phyloP scores from a whole-genome alignment of 169 alveolate species.

The Plasmodium gonderi region DNA sequence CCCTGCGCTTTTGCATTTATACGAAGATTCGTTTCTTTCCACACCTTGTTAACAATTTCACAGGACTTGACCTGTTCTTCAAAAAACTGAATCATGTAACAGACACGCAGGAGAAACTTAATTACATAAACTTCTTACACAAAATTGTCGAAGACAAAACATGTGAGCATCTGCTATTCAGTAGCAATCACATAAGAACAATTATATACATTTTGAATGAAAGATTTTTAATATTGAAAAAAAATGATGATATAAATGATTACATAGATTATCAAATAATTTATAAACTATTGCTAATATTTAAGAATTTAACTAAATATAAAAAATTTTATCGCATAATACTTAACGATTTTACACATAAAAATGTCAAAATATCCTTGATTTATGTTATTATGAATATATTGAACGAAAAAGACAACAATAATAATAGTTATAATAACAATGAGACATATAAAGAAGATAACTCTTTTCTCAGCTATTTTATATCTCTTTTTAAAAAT shows the following conservation, averaged over 20 bases:
- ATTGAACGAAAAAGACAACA: slow-evolving; percentile 30
- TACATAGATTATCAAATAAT: slow-evolving; percentile 52
- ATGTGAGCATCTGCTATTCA: slow-evolving; percentile 43
- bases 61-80: slow-evolving; percentile 70
- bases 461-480: slow-evolving; percentile 47
- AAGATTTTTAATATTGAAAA: slow-evolving; percentile 8
- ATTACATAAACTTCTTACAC: slow-evolving; percentile 53
- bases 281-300: slow-evolving; percentile 58
- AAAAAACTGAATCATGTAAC: slow-evolving; percentile 50
- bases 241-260: slow-evolving; percentile 61
- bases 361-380: slow-evolving; percentile 66
- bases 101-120: slow-evolving; percentile 35
- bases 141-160: slow-evolving; percentile 49
- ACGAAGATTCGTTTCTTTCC: too few species aligned
- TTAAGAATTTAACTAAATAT: slow-evolving; percentile 56
- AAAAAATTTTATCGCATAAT: slow-evolving; percentile 49
- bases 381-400: slow-evolving; percentile 71
- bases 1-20: too few species aligned
- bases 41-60: too few species aligned
- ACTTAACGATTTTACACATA: slow-evolving; percentile 60
- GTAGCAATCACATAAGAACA: slow-evolving; percentile 64
- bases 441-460: slow-evolving; percentile 58
- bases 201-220: slow-evolving; percentile 73
- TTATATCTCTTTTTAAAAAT: slow-evolving; percentile 56
- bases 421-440: too few species aligned